phyloP scores from a whole-genome alignment of 768 basidiomycete species.

The Naganishia antarctica region DNA sequence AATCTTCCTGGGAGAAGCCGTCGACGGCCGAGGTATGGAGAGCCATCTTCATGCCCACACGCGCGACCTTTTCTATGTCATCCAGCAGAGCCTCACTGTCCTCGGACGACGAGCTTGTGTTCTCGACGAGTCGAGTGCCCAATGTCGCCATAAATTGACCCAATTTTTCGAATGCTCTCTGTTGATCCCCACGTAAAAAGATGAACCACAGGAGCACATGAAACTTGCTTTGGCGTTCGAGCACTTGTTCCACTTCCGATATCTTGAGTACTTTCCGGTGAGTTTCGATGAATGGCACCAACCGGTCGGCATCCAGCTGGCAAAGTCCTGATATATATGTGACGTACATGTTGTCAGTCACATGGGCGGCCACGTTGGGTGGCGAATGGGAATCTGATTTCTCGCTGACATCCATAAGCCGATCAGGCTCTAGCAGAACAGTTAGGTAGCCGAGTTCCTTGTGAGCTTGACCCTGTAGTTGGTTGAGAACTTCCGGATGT shows the following conservation, averaged over 20 bases:
- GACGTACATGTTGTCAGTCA: conserved; percentile 52
- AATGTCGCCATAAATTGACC: conserved; percentile 31
- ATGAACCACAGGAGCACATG: conserved; percentile 18
- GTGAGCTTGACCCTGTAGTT: conserved; percentile 54
- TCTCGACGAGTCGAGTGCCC: conserved; percentile 33
- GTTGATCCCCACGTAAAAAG: conserved; percentile 2
- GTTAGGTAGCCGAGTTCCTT: conserved; percentile 72
- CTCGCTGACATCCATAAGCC: conserved; percentile 49
- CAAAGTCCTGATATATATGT: conserved; percentile 71
- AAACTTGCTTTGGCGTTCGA: conserved; percentile 27
- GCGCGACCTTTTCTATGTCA: conserved; percentile 1
- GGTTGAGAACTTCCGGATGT: conserved; percentile 62
- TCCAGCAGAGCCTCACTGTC: not conserved
- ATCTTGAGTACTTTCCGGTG: conserved; percentile 61
- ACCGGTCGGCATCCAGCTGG: conserved; percentile 60
- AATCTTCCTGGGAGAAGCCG: conserved; percentile 3
- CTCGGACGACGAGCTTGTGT: not conserved
- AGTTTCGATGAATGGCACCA: conserved; percentile 61
- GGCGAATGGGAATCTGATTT: conserved; percentile 28
- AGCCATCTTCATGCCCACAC: conserved; percentile 2
- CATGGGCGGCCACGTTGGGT: conserved; percentile 49
- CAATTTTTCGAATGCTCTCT: conserved; percentile 30
- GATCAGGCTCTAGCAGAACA: conserved; percentile 61
- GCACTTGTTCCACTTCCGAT: conserved; percentile 67
- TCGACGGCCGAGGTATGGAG: not conserved